Conservation (phyloP, 768 basidiomycete genomes). For the Trametes cingulata region DNA sequence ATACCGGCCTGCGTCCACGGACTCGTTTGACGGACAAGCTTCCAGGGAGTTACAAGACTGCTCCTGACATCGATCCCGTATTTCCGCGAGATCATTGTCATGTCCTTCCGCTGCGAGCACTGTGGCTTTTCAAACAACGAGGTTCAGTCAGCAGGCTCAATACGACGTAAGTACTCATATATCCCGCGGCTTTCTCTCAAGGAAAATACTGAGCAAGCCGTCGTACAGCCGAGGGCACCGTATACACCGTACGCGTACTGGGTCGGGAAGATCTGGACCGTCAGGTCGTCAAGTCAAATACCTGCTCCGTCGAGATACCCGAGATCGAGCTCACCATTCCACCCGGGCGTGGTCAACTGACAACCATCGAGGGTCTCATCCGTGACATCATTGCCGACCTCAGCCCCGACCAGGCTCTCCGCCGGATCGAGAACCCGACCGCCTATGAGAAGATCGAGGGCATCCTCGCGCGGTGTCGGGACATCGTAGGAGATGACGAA, state of each 20-base stretch:
- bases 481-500: constrained; percentile 59
- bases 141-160: constrained; percentile 85
- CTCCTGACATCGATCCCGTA: constrained; percentile 93
- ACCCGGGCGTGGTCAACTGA: constrained; percentile 84
- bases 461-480: constrained; percentile 66
- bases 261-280: constrained; percentile 80
- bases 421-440: constrained; percentile 74
- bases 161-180: constrained; percentile 63
- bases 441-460: constrained; percentile 72
- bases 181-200: too few species aligned
- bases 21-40: not conserved
- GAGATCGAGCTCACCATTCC: constrained; percentile 93
- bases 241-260: constrained; percentile 80
- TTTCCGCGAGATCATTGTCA: constrained; percentile 92
- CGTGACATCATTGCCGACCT: constrained; percentile 83
- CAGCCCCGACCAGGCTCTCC: constrained; percentile 76
- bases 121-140: constrained; percentile 92
- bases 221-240: constrained; percentile 70
- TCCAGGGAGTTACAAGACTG: constrained; percentile 83
- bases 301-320: constrained; percentile 80
- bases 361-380: constrained; percentile 94
- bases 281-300: constrained; percentile 87
- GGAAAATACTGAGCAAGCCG: not conserved
- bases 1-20: not conserved
- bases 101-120: constrained; percentile 95